These are phyloP conservation scores for Skeletonema tropicum DNA, from an alignment of 108 stramenopile genomes.

Conservation along the genomic window DNA sequence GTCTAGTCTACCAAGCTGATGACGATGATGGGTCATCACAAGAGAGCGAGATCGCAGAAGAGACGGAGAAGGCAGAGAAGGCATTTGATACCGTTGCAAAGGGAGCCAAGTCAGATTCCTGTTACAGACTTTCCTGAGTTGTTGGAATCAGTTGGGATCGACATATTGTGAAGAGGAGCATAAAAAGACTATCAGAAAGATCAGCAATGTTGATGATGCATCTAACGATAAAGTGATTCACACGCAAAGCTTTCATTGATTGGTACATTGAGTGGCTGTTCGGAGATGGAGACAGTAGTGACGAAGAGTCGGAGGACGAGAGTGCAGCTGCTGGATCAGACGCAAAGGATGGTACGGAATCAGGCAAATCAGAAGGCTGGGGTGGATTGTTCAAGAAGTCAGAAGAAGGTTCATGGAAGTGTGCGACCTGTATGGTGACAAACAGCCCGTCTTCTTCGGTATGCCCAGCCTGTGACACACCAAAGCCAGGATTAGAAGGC, in stretches of 20 bases:
- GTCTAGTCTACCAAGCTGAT: conserved; percentile 44
- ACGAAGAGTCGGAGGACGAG: conserved; percentile 40
- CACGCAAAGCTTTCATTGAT: conserved; percentile 59
- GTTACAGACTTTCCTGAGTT: conserved; percentile 68
- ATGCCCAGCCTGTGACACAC: conserved; percentile 84
- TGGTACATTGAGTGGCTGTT: conserved; percentile 93
- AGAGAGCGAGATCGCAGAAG: conserved; percentile 69
- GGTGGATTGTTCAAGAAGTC: conserved; percentile 52
- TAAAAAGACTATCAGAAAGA: conserved; percentile 58
- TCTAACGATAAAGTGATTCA: conserved; percentile 34
- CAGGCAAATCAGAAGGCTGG: conserved; percentile 50
- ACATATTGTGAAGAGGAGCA: conserved; percentile 91
- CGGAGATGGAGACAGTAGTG: conserved; percentile 77
- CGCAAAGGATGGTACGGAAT: background rate
- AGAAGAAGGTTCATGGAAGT: conserved; percentile 86
- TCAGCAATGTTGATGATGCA: conserved; percentile 32
- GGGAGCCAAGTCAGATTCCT: conserved; percentile 44
- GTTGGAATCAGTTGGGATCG: conserved; percentile 81
- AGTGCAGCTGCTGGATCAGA: conserved; percentile 9
- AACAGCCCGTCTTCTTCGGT: conserved; percentile 54
- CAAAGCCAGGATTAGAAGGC: conserved; percentile 63
- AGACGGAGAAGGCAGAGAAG: conserved; percentile 56
- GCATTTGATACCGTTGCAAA: conserved; percentile 47
- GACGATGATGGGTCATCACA: conserved; percentile 51
- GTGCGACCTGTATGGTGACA: conserved; percentile 76